Base-by-base conservation (phyloP, 805 yeast genomes). In the Candida ulmi region DNA sequence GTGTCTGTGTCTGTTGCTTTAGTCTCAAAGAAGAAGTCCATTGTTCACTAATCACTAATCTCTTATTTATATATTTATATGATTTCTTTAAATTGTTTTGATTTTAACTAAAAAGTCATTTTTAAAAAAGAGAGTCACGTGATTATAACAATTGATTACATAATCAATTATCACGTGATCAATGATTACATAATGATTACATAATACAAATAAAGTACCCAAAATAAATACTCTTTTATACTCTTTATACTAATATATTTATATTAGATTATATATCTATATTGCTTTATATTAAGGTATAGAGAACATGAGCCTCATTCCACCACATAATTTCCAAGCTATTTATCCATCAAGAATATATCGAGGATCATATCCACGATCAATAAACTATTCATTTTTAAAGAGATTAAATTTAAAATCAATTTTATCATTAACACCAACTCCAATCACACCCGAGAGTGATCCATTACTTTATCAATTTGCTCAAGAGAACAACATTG, bases 351-450 rank as follows among this genome's bases (percentile, higher is more conserved):
- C 24, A 2, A 68, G 73, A 36, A 63, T 91, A 4, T 84, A 80
- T 52, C 64, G 98, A 34, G 98, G 98, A 0, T 83, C 95, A 1
- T 86, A 84, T 51, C 98, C 98, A 1, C 71, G 93, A 38, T 77
- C 78, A 35, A 71, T 80, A 40, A 90, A 88, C 54, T 69, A 75
- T 44, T 69, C 80, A 8, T 93, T 82, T 53, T 64, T 93, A 9
- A 66, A 71, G 46, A 70, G 87, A 26, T 68, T 90, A 25, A 63
- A 73, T 30, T 68, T 93, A 40, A 78, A 71, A 51, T 82, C 90
- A 9, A 79, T 91, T 37, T 67, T 91, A 6, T 81, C 95, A 5
- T 57, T 93, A 38, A 83, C 93, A 0, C 95, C 97, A 2, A 74
- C 75, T 25, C 85, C 93, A 1, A 72, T 88, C 25, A 71, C 72